A percentile compares a stretch with the other conserved stretches of the same genome.
phyloP scores from a whole-genome alignment of 306 rosid genomes.

The Pachyrhizus erosus region DNA sequence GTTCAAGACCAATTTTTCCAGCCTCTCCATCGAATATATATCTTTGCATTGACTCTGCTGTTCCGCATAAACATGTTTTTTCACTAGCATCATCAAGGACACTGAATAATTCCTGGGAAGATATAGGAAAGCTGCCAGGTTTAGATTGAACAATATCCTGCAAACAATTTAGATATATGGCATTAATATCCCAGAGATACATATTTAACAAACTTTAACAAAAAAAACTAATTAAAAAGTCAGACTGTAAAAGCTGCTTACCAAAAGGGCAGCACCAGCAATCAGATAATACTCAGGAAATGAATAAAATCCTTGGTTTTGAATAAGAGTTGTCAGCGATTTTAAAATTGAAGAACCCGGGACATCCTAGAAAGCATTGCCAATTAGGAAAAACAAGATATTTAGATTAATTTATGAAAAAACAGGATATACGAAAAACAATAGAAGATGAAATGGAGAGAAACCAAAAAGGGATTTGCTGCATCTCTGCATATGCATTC shows the following conservation, averaged over 20 bases:
- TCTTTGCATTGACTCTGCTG: conserved; percentile 71
- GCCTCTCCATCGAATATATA: conserved; percentile 78
- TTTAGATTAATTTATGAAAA: conserved; percentile 7
- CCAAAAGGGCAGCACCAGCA: conserved; percentile 92
- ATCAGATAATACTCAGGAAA: conserved; percentile 72
- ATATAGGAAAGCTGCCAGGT: conserved; percentile 64
- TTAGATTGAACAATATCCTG: conserved; percentile 83
- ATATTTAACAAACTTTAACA: neutral
- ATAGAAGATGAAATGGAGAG: conserved; percentile 16
- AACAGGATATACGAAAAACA: neutral
- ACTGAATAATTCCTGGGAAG: conserved; percentile 70
- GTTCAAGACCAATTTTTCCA: conserved; percentile 77
- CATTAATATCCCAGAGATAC: conserved; percentile 25
- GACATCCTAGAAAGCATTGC: conserved; percentile 64
- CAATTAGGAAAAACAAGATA: conserved; percentile 38
- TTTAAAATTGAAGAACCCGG: conserved; percentile 70
- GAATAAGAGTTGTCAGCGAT: conserved; percentile 57
- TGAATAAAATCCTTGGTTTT: conserved; percentile 61
- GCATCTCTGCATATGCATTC: neutral
- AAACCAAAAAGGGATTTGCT: neutral
- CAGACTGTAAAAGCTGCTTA: conserved; percentile 45
- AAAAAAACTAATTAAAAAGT: conserved; percentile 31
- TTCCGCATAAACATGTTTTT: conserved; percentile 73
- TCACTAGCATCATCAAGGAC: conserved; percentile 90
- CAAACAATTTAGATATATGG: conserved; percentile 36